Evolutionary conservation across 768 basidiomycete genomes (phyloP), one percentile per base, ranked within the genome.

Genomic region (Boletellus ananiceps): DNA sequence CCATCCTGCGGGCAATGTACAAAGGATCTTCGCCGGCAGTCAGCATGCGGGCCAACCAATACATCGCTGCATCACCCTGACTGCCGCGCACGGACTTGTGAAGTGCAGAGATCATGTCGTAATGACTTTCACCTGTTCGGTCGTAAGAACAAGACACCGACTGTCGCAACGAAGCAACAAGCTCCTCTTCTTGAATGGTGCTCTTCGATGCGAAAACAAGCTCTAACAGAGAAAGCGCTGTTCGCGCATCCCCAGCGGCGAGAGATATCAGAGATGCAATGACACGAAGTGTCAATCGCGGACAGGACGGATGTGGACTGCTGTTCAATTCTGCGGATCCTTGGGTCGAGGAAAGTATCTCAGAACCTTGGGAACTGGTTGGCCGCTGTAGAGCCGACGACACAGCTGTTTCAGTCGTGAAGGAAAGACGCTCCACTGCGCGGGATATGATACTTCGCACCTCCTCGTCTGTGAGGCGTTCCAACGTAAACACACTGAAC

Each of bases 21-120:
- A 89, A 57, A 4, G 90, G 86, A 65, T 93, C 89, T 63, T 91
- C 89, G 16, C 88, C 89, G 23, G 79, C 84, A 32, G 73, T 77
- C 31, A 91, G 71, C 89, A 91, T 91, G 43, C 87, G 78, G 9
- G 89, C 88, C 18, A 93, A 74, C 88, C 90, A 93, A 63, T 93
- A 93, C 73, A 92, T 69, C 6, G 90, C 90, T 0, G 88, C 91
- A 58, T 75, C 75, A 6, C 81, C 81, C 54, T 91, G 81, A 47
- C 82, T 80, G 8, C 88, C 91, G 31, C 91, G 77, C 31, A 93
- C 77, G 50, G 81, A 81, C 66, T 93, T 93, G 69, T 93, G 90
- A 56, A 93, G 70, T 3, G 86, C 89, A 29, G 83, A 86, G 56
- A 89, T 90, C 81, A 87, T 82, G 64, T 91, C 88, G 60, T 89